phyloP scores from a whole-genome alignment of 1,284 basidiomycete species.

The Waitea zeae region DNA sequence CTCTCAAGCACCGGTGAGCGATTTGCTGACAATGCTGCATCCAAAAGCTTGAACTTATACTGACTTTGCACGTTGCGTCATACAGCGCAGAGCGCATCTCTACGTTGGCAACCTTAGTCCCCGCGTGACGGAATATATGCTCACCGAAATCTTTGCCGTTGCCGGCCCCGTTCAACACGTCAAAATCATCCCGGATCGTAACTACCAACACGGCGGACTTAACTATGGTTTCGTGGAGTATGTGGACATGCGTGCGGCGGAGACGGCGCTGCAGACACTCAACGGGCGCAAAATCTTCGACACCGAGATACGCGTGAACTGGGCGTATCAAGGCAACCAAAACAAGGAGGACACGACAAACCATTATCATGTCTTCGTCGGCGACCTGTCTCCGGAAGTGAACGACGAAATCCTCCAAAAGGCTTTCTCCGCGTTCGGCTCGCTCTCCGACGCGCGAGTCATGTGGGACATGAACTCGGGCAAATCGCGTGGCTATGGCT shows the following conservation, averaged over 20 bases:
- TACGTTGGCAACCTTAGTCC: conserved; percentile 96
- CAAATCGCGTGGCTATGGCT: conserved; percentile 89
- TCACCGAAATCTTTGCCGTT: conserved; percentile 92
- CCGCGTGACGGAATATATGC: conserved; percentile 86
- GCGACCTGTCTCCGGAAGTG: conserved; percentile 94
- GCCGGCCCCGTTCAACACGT: conserved; percentile 91
- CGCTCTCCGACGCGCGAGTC: conserved; percentile 89
- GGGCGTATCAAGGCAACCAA: conserved; percentile 94
- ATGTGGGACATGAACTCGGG: conserved; percentile 99
- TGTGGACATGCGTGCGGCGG: conserved; percentile 92
- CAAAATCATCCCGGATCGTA: conserved; percentile 97
- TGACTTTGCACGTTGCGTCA: too few relatives aligned
- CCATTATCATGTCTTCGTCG: conserved; percentile 97
- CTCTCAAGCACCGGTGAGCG: too few relatives aligned
- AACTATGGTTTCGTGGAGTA: conserved; percentile 99
- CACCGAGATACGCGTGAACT: conserved; percentile 93
- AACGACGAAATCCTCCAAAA: conserved; percentile 94
- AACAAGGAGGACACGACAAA: conserved; percentile 92
- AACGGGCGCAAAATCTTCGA: conserved; percentile 98
- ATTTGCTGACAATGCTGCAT: too few relatives aligned
- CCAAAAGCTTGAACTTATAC: too few relatives aligned
- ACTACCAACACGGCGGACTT: conserved; percentile 92
- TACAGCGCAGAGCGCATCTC: conserved; percentile 75
- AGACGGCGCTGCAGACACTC: conserved; percentile 90
- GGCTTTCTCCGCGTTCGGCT: conserved; percentile 90